Percentiles rank a stretch among this genome's conserved stretches.
Conservation (phyloP, 2,329 filamentous ascomycete genomes). For the Fusarium piperis region DNA sequence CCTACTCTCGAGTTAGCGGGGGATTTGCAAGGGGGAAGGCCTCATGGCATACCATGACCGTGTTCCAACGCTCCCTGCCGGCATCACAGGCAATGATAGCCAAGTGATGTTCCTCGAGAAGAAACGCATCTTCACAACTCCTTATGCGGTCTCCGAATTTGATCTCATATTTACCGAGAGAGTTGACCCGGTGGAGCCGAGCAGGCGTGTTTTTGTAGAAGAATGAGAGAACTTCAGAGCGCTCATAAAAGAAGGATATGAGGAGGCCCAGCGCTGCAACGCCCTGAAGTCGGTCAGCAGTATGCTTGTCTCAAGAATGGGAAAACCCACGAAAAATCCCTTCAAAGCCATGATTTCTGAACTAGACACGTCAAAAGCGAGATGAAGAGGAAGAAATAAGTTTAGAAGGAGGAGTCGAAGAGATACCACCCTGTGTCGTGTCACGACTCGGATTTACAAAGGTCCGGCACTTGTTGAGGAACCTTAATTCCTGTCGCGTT, state of each 20-base stretch:
- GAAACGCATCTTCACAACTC: constrained; percentile 52
- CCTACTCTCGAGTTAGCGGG: constrained; percentile 30
- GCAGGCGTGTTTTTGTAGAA: constrained; percentile 45
- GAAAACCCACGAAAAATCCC: constrained; percentile 4
- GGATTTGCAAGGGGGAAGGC: accelerated
- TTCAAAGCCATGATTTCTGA: constrained; percentile 7
- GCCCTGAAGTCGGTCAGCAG: not conserved
- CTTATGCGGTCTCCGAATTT: constrained; percentile 51
- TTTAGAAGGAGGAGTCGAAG: not conserved
- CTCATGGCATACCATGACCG: constrained; percentile 49
- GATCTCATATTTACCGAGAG: constrained; percentile 42
- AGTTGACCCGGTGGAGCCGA: constrained; percentile 42
- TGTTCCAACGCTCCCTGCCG: constrained; percentile 53
- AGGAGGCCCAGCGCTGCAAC: constrained; percentile 17
- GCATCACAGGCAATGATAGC: constrained; percentile 52
- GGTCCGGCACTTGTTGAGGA: not conserved
- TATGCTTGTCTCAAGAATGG: not conserved
- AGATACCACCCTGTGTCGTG: not conserved
- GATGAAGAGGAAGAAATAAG: not conserved
- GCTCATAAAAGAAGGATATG: constrained; percentile 23
- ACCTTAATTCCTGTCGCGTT: not conserved
- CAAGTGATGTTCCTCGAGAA: constrained; percentile 48
- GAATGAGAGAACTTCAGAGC: constrained; percentile 19
- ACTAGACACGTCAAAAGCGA: not conserved
- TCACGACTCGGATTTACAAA: not conserved